Conservation (phyloP, 2,329 filamentous ascomycete species). For the Alternaria solani region DNA sequence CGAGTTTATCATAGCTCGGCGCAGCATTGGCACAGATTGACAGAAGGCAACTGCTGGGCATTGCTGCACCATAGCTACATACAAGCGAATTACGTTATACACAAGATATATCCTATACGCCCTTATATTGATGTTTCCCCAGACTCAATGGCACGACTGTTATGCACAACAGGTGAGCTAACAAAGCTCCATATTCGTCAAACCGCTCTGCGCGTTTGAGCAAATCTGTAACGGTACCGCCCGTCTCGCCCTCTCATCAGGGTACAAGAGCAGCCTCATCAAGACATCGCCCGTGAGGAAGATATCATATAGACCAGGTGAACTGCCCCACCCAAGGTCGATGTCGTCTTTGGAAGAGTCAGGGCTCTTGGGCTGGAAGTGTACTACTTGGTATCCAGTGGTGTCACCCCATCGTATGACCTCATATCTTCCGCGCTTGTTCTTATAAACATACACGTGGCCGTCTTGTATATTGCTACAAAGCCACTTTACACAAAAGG, state of each 20-base stretch:
- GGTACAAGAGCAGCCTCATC: neutral
- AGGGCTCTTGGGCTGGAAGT: neutral
- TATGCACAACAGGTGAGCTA: neutral
- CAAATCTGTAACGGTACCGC: neutral
- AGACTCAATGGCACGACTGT: neutral
- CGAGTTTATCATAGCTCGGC: neutral
- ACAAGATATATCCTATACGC: neutral
- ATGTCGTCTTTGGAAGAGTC: neutral
- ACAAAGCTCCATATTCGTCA: neutral
- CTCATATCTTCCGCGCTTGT: neutral
- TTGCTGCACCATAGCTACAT: neutral
- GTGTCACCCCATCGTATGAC: neutral
- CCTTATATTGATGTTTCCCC: neutral
- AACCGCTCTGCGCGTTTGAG: neutral
- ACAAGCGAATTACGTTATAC: neutral
- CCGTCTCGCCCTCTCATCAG: neutral
- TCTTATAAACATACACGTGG: neutral
- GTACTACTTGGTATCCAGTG: neutral
- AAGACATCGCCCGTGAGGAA: conserved; percentile 1
- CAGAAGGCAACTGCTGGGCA: neutral
- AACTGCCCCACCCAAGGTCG: neutral
- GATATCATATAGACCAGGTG: neutral
- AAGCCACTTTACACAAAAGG: neutral
- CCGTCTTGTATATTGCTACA: neutral
- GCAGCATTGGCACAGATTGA: neutral